Evolutionary conservation across 257 asterid genomes (phyloP).

Genomic region (Nicotiana undulata): DNA sequence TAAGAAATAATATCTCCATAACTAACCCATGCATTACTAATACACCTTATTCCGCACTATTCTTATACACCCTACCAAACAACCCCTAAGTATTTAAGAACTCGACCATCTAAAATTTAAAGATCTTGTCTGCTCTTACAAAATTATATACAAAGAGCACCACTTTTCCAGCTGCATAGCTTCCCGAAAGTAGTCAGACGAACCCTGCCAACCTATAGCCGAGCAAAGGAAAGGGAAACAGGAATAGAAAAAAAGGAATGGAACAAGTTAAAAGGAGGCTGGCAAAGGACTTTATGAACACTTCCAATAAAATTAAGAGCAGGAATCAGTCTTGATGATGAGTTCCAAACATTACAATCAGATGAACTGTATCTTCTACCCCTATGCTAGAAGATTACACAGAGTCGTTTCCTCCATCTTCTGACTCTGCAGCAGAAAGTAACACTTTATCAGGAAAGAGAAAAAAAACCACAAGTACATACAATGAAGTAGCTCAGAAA

Average conservation of each 20-base stretch:
- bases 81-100: background rate
- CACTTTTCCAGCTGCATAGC: constrained; percentile 1
- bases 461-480: background rate
- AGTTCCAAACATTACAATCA: background rate
- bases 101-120: background rate
- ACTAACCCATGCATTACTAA: too few species aligned
- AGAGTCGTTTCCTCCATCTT: background rate
- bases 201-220: background rate
- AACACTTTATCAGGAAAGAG: background rate
- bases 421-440: constrained; percentile 16
- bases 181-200: background rate
- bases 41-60: too few species aligned
- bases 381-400: background rate
- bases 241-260: background rate
- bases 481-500: background rate
- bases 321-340: background rate
- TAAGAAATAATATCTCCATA: too few species aligned
- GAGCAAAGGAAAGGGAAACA: background rate
- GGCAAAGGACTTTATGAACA: background rate
- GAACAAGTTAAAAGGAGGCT: background rate
- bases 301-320: background rate
- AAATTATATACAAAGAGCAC: background rate
- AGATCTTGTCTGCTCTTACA: background rate
- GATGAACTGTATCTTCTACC: background rate
- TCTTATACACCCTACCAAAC: too few species aligned